These are phyloP conservation scores for Stropharia rugosoannulata DNA, from an alignment of 768 basidiomycete genomes.

Conservation along the genomic window DNA sequence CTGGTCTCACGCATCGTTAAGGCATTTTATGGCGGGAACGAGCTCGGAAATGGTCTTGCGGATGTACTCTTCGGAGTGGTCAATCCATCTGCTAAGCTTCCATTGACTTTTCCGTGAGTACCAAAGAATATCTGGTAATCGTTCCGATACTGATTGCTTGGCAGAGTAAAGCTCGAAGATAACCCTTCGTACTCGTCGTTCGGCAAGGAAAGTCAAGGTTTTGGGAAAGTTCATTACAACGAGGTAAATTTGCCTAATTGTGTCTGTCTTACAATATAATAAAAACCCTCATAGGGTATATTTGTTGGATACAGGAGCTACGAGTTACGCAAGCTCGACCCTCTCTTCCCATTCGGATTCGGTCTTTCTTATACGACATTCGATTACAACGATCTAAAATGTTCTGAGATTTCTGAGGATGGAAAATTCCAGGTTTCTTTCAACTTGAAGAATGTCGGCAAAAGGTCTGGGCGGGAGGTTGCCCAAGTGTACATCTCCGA, in stretches of 20 bases:
- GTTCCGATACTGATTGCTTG: background rate
- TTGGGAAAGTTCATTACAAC: constrained; percentile 45
- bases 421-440: constrained; percentile 41
- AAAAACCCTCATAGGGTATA: constrained; percentile 33
- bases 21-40: constrained; percentile 57
- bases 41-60: constrained; percentile 54
- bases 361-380: constrained; percentile 65
- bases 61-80: constrained; percentile 61
- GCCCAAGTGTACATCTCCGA: constrained; percentile 49
- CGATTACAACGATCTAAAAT: constrained; percentile 41
- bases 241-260: constrained; percentile 29
- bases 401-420: constrained; percentile 29
- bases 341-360: constrained; percentile 55
- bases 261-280: background rate
- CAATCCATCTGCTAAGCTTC: constrained; percentile 57
- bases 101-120: constrained; percentile 52
- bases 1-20: constrained; percentile 10
- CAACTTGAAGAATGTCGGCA: constrained; percentile 43
- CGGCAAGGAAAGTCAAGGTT: constrained; percentile 39
- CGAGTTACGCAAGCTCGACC: constrained; percentile 39
- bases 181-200: constrained; percentile 47
- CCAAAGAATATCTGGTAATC: background rate
- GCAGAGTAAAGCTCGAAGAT: constrained; percentile 49
- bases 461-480: constrained; percentile 44
- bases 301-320: constrained; percentile 56